Evolutionary conservation across 305 asterid genomes (phyloP).

Genomic region (Caryopteris hybrid): DNA sequence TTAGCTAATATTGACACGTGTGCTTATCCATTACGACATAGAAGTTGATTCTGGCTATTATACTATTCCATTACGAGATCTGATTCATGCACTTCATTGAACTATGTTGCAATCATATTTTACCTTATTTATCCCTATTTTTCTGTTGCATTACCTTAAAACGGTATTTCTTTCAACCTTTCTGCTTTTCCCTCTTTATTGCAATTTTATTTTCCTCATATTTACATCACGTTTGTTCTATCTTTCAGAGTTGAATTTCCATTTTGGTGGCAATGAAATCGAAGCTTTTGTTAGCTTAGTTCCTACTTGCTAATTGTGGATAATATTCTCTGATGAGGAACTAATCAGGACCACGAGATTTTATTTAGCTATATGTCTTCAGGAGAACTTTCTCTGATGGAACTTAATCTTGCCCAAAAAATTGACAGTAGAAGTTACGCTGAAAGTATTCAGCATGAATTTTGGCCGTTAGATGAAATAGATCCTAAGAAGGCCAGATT

Average conservation of each 20-base stretch:
- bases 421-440: conserved; percentile 18
- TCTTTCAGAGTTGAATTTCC: conserved; percentile 14
- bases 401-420: conserved; percentile 34
- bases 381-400: conserved; percentile 44
- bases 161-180: background rate
- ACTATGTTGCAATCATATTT: background rate
- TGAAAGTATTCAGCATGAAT: conserved; percentile 40
- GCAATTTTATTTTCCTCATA: background rate
- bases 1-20: background rate
- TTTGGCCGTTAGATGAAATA: conserved; percentile 75
- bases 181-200: background rate
- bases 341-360: conserved; percentile 25
- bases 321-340: conserved; percentile 28
- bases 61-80: background rate
- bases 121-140: background rate
- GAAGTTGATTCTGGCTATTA: background rate
- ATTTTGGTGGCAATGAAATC: background rate
- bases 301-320: background rate
- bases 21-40: background rate
- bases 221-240: background rate
- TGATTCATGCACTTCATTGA: conserved; percentile 1
- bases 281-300: background rate
- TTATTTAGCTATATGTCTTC: conserved; percentile 26
- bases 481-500: conserved; percentile 65
- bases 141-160: background rate